phyloP scores from a whole-genome alignment of 2,329 filamentous ascomycete genomes.

The Pseudonectria foliicola region DNA sequence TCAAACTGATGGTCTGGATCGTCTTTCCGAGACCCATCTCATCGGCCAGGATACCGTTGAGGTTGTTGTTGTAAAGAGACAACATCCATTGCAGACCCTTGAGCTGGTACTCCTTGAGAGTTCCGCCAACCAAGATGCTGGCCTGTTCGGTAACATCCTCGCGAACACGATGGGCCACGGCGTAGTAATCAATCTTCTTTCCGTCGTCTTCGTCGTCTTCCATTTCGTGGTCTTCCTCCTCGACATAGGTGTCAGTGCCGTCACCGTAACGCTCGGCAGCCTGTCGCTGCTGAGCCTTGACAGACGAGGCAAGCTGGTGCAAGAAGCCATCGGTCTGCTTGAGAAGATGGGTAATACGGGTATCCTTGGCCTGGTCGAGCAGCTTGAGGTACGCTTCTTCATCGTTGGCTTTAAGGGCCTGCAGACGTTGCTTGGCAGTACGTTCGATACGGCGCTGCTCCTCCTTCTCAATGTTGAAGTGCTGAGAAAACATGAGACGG shows the following conservation, averaged over 20 bases:
- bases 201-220: slow-evolving; percentile 63
- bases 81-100: slow-evolving; percentile 99
- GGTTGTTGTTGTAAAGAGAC: slow-evolving; percentile 98
- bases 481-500: slow-evolving; percentile 79
- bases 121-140: slow-evolving; percentile 80
- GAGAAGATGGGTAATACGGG: slow-evolving; percentile 94
- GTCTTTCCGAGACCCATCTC: slow-evolving; percentile 99
- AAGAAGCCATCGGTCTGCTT: slow-evolving; percentile 97
- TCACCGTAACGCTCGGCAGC: slow-evolving; percentile 73
- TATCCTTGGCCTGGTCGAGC: slow-evolving; percentile 97
- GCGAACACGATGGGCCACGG: slow-evolving; percentile 91
- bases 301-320: slow-evolving; percentile 87
- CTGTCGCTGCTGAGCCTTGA: slow-evolving; percentile 86
- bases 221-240: slow-evolving; percentile 60
- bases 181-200: slow-evolving; percentile 96
- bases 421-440: slow-evolving; percentile 98
- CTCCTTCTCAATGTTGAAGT: slow-evolving; percentile 97
- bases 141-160: slow-evolving; percentile 85
- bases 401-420: slow-evolving; percentile 97
- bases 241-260: slow-evolving; percentile 42
- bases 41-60: slow-evolving; percentile 96
- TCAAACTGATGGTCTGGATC: slow-evolving; percentile 95
- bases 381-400: slow-evolving; percentile 98
- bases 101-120: slow-evolving; percentile 92
- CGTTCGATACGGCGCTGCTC: slow-evolving; percentile 97